phyloP scores from a whole-genome alignment of 2,329 filamentous ascomycete species.

The Chrysosphaeria jannelii region DNA sequence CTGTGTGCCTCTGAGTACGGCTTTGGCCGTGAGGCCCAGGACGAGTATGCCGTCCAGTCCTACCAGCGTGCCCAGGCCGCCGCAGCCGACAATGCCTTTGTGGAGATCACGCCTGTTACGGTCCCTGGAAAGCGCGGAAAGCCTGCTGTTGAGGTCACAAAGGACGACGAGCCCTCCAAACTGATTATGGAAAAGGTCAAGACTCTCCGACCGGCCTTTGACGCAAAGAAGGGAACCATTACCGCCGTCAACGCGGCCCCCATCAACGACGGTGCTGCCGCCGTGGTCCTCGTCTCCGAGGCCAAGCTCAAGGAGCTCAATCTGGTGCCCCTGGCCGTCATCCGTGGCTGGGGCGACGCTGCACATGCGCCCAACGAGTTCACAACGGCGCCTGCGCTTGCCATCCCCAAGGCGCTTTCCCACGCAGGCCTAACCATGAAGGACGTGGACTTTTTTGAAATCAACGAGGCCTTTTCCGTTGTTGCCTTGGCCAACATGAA shows the following conservation, averaged over 20 bases:
- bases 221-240: constrained; percentile 55
- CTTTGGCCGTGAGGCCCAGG: constrained; percentile 61
- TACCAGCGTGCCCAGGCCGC: constrained; percentile 86
- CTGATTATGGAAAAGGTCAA: constrained; percentile 61
- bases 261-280: constrained; percentile 80
- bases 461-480: constrained; percentile 97
- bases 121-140: constrained; percentile 74
- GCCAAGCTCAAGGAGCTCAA: constrained; percentile 75
- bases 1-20: constrained; percentile 66
- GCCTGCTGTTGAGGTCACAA: constrained; percentile 47
- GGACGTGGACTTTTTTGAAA: constrained; percentile 79
- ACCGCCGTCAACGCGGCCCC: constrained; percentile 92
- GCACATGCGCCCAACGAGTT: constrained; percentile 80
- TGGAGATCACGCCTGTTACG: constrained; percentile 73
- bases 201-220: constrained; percentile 59
- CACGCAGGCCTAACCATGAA: constrained; percentile 59
- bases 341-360: constrained; percentile 89
- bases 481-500: constrained; percentile 93
- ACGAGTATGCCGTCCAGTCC: constrained; percentile 80
- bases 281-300: constrained; percentile 79
- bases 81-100: constrained; percentile 53
- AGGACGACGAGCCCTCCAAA: constrained; percentile 92
- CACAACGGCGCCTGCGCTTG: constrained; percentile 75
- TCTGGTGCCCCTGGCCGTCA: constrained; percentile 81
- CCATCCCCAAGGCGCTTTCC: constrained; percentile 90